Evolutionary conservation across 176 grass and related monocot species (phyloP).

Genomic region (Oryza australiensis): DNA sequence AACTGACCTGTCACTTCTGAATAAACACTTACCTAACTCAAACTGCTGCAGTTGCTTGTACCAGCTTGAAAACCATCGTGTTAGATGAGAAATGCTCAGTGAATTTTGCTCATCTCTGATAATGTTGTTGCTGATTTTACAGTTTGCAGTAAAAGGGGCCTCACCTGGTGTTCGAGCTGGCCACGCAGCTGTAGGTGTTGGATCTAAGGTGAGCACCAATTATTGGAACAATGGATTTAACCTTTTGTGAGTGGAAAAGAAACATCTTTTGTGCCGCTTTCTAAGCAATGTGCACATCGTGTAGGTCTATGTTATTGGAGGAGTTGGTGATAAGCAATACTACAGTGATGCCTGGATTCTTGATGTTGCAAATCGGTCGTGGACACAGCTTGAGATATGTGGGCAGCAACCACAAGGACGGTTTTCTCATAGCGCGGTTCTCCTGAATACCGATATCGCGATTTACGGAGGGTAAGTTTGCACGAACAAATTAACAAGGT

Average conservation of each 20-base stretch:
- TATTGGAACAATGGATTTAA: not conserved
- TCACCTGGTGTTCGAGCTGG: constrained; percentile 90
- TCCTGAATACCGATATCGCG: constrained; percentile 73
- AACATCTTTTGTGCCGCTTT: not conserved
- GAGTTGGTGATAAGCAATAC: constrained; percentile 96
- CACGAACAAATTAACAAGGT: not conserved
- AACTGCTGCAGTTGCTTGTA: not conserved
- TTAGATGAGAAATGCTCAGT: not conserved
- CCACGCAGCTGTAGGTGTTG: constrained; percentile 77
- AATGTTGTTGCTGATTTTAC: constrained; percentile 22
- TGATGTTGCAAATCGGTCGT: constrained; percentile 58
- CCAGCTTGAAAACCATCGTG: not conserved
- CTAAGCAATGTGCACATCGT: not conserved
- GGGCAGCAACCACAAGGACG: constrained; percentile 91
- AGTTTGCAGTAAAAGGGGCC: constrained; percentile 73
- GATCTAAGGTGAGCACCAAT: constrained; percentile 67
- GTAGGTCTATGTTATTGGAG: constrained; percentile 88
- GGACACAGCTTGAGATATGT: constrained; percentile 78
- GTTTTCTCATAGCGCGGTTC: constrained; percentile 81
- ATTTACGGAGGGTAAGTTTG: constrained; percentile 90
- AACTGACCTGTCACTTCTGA: not conserved
- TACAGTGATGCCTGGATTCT: constrained; percentile 97
- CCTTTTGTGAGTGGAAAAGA: not conserved
- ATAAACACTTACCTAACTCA: not conserved
- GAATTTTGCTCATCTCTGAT: not conserved